Evolutionary conservation across 108 stramenopile species (phyloP), one percentile per base, ranked within the genome.

Genomic region (Hondaea fermentalgiana): DNA sequence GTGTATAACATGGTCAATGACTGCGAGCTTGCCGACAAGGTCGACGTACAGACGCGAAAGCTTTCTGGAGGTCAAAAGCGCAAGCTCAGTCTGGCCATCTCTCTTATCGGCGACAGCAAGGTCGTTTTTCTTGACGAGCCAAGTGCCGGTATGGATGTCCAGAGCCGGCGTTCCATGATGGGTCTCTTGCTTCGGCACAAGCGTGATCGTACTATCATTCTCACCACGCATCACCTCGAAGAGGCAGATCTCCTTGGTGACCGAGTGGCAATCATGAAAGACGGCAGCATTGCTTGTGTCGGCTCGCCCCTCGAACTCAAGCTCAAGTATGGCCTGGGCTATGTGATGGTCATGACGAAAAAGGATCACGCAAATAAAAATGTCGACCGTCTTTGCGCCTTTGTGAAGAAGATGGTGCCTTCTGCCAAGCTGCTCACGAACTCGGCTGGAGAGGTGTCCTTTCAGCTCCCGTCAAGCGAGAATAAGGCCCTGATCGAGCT

Each of bases 251-350:
- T 95, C 4, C 92, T 97, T n/a, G 97, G 97, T 23, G 98, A 99
- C 90, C 88, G 98, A 44, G 96, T 98, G 29, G 96, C 97, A 23
- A 98, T 99, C 89, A 97, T 99, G 96, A 92, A 96, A 0, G 95
- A 97, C 87, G 98, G 98, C 2, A 93, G 89, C 14, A 94, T 99
- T 3, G 89, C 95, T 58, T 97, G 97, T 88, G 76, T 89, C 10
- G 98, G 98, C 43, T 94, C 93, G 49, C 91, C 97, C 57, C 92
- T 96, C 25, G 96, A 96, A 58, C 90, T 96, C 14, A 96, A 96
- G 92, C 94, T 92, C 44, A 64, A 87, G 72, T 95, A 93, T 83
- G 96, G 95, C 1, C 91, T 91, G 0, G 96, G 96, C 44, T 96
- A 95, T 60, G 93, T 92, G 25, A 91, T 94, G 12, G 91, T 90